Conservation (phyloP, 2,329 filamentous ascomycete genomes). For the Apiospora malaysiana region DNA sequence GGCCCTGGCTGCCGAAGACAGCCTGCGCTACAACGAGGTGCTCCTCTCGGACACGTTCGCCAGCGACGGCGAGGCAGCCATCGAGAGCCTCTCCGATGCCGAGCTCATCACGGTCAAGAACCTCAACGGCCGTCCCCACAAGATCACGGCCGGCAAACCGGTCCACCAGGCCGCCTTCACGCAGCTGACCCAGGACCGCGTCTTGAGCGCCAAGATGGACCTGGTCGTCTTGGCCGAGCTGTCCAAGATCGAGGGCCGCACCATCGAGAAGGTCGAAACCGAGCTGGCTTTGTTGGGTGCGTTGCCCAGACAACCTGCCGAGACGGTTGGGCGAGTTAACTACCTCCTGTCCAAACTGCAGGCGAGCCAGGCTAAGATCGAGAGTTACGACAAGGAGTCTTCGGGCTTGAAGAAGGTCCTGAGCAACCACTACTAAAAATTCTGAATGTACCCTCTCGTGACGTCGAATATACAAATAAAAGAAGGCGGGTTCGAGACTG, state of each 20-base stretch:
- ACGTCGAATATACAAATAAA: too few species aligned
- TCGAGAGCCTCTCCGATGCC: constrained; percentile 81
- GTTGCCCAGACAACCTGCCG: constrained; percentile 72
- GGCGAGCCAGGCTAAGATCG: constrained; percentile 76
- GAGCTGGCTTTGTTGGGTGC: constrained; percentile 76
- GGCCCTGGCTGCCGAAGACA: constrained; percentile 70
- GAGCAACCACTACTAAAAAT: constrained; percentile 40
- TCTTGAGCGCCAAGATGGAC: constrained; percentile 76
- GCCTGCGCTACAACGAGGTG: constrained; percentile 83
- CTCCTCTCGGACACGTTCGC: constrained; percentile 78
- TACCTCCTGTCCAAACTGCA: constrained; percentile 79
- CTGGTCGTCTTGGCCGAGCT: constrained; percentile 72
- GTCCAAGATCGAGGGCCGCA: constrained; percentile 73
- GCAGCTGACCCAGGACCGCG: constrained; percentile 71
- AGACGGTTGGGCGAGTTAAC: constrained; percentile 68
- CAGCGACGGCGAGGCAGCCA: constrained; percentile 71
- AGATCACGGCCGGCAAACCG: constrained; percentile 81
- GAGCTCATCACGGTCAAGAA: constrained; percentile 83
- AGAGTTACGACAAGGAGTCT: constrained; percentile 75
- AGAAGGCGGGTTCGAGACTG: background rate
- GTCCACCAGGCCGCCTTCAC: constrained; percentile 86
- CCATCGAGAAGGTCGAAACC: constrained; percentile 78
- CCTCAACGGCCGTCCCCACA: constrained; percentile 76
- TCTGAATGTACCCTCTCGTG: background rate
- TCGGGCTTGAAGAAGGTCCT: constrained; percentile 74